Evolutionary conservation across 202 grass and related monocot species (phyloP).

Genomic region (Brachypodium distachyon): DNA sequence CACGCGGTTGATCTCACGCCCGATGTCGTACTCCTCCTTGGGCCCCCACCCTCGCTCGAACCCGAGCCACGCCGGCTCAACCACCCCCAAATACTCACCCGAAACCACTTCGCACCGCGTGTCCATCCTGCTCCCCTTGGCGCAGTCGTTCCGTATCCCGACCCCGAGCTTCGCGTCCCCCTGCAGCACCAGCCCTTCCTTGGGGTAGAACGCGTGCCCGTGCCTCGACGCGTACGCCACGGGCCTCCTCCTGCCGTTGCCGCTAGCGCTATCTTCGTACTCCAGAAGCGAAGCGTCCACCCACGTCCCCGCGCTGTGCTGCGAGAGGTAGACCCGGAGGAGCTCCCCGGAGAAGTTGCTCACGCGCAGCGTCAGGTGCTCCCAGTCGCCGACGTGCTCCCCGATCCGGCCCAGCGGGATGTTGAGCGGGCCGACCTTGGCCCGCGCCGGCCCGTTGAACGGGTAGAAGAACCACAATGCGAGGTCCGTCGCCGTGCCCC

Average conservation of each 20-base stretch:
- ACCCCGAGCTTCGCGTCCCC: slow-evolving; percentile 44
- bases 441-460: slow-evolving; percentile 64
- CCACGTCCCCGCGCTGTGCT: slow-evolving; percentile 64
- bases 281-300: slow-evolving; percentile 60
- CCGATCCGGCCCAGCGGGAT: slow-evolving; percentile 60
- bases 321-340: slow-evolving; percentile 46
- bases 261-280: too few species aligned
- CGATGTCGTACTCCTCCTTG: slow-evolving; percentile 62
- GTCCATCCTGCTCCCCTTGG: slow-evolving; percentile 49
- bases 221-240: slow-evolving; percentile 54
- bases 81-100: slow-evolving; percentile 49
- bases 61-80: slow-evolving; percentile 57
- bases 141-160: slow-evolving; percentile 78
- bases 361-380: slow-evolving; percentile 75
- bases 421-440: slow-evolving; percentile 41
- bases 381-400: slow-evolving; percentile 91
- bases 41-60: slow-evolving; percentile 76
- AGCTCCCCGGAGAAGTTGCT: slow-evolving; percentile 82
- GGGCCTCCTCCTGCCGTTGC: slow-evolving; percentile 21
- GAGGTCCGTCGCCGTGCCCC: slow-evolving; percentile 66
- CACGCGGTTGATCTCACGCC: slow-evolving; percentile 50
- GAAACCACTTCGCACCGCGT: slow-evolving; percentile 51
- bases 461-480: slow-evolving; percentile 81
- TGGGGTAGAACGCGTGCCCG: slow-evolving; percentile 71
- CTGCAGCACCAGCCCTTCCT: slow-evolving; percentile 56